Evolutionary conservation across 2,329 filamentous ascomycete genomes (phyloP).

Genomic region (Sporothrix luriei): DNA sequence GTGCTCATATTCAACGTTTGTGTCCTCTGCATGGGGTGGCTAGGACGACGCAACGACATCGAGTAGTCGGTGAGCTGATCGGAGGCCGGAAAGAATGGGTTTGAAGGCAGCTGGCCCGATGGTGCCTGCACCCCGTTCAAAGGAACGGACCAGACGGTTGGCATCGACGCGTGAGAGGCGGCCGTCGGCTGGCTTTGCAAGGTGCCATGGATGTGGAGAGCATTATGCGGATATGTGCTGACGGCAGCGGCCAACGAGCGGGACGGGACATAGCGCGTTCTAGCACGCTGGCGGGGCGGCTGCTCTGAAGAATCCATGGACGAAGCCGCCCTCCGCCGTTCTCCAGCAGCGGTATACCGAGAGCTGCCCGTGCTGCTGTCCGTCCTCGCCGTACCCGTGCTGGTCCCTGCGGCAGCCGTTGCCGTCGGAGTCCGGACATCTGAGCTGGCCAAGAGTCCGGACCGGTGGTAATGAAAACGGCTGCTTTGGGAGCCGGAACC

Average conservation of each 20-base stretch:
- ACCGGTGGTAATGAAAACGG: background rate
- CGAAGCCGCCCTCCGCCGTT: constrained; percentile 38
- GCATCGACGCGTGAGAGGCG: background rate
- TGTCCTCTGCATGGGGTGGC: background rate
- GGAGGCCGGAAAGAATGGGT: background rate
- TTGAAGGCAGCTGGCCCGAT: background rate
- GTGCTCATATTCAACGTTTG: constrained; percentile 35
- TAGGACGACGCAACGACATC: background rate
- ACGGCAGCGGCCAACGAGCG: background rate
- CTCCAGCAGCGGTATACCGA: constrained; percentile 34
- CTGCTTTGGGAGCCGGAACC: no score
- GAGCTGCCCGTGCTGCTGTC: background rate
- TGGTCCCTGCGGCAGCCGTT: background rate
- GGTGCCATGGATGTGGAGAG: background rate
- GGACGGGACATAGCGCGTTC: background rate
- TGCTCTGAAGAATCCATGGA: constrained; percentile 37
- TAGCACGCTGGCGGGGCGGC: constrained; percentile 34
- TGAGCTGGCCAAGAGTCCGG: background rate
- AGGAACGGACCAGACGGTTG: no score
- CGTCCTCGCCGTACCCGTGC: background rate
- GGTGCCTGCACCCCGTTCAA: no score
- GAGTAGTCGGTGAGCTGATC: background rate
- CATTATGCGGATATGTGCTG: background rate
- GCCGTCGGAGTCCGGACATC: background rate
- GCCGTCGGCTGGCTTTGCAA: background rate